These are phyloP conservation scores for Tuber aestivum DNA, from an alignment of 495 filamentous ascomycete species.

Conservation along the genomic window DNA sequence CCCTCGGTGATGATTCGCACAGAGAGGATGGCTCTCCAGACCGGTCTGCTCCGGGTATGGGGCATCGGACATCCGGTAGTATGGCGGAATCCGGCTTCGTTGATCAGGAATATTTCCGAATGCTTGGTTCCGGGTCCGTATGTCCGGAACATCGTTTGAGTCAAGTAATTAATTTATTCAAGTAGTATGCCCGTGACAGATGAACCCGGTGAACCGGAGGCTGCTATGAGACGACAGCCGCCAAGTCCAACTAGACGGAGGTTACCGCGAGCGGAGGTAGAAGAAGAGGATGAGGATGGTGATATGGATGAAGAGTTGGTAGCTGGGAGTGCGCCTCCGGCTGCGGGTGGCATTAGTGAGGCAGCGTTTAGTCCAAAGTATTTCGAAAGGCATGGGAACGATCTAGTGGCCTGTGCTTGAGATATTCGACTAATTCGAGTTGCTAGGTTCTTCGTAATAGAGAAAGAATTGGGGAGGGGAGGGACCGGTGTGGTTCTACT, in stretches of 20 bases:
- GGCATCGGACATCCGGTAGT: conserved; percentile 15
- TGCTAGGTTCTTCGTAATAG: conserved; percentile 70
- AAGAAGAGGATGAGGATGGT: conserved; percentile 31
- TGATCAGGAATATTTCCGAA: conserved; percentile 85
- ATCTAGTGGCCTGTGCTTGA: background rate
- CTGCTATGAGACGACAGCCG: conserved; percentile 49
- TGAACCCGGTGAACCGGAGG: conserved; percentile 11
- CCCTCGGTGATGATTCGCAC: conserved; percentile 54
- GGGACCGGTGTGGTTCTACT: conserved; percentile 92
- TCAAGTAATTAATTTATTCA: conserved; percentile 19
- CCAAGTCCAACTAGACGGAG: conserved; percentile 45
- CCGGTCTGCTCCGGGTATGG: conserved; percentile 41
- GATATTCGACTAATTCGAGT: conserved; percentile 5
- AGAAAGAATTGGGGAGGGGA: conserved; percentile 76
- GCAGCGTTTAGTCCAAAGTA: conserved; percentile 86
- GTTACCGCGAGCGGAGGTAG: conserved; percentile 26
- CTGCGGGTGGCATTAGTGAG: conserved; percentile 60
- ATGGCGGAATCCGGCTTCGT: conserved; percentile 62
- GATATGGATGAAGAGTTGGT: conserved; percentile 43
- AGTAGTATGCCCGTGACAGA: conserved; percentile 5
- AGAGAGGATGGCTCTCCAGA: conserved; percentile 49
- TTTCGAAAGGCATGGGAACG: conserved; percentile 56
- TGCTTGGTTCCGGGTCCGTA: conserved; percentile 59
- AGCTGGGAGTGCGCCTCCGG: conserved; percentile 16
- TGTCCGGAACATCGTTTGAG: conserved; percentile 30